These are phyloP conservation scores for Paramecium tetraurelia DNA, from an alignment of 73 alveolate species.

Conservation along the genomic window DNA sequence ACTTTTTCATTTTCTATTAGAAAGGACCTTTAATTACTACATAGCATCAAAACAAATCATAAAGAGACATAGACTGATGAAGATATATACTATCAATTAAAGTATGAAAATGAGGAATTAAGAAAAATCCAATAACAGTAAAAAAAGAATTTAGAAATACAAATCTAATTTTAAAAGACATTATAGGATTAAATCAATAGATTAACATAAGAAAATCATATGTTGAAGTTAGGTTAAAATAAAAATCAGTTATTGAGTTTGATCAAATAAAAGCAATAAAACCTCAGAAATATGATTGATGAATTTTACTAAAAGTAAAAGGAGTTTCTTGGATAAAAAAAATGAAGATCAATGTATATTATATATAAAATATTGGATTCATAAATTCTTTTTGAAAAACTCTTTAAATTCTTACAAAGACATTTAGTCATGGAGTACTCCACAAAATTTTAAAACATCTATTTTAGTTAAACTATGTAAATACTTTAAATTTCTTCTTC, in stretches of 20 bases:
- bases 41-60: neutral
- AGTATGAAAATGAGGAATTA: neutral
- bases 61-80: neutral
- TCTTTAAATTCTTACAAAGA: conserved; percentile 52
- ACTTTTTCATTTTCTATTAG: conserved; percentile 39
- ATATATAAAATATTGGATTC: neutral
- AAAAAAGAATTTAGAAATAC: conserved; percentile 3
- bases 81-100: neutral
- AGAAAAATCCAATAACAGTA: neutral
- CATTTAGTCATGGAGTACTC: conserved; percentile 39
- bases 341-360: neutral
- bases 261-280: neutral
- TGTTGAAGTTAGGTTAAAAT: neutral
- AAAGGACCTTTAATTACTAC: neutral
- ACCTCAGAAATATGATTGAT: neutral
- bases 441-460: conserved; percentile 63
- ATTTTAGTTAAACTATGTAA: neutral
- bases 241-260: neutral
- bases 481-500: conserved; percentile 55
- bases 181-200: neutral
- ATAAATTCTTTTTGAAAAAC: conserved; percentile 48
- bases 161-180: neutral
- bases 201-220: neutral
- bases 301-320: neutral
- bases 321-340: neutral